Base-by-base conservation (phyloP, 2,329 filamentous ascomycete species). In the Biscogniauxia mediterranea region DNA sequence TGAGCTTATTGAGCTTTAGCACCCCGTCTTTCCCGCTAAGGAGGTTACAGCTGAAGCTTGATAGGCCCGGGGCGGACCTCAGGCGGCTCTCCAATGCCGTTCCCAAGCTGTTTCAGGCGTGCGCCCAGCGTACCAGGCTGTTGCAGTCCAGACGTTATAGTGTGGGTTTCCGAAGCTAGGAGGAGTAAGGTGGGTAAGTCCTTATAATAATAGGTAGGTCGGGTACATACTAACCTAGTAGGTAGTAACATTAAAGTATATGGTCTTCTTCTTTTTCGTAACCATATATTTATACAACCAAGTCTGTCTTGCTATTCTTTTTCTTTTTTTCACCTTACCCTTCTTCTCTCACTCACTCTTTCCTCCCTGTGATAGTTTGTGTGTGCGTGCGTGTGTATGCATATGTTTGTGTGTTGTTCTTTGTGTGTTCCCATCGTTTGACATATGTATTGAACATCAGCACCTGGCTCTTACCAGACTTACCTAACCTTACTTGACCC, bases 131-230 rank as follows among this genome's bases (percentile, higher is more conserved):
- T 52, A 25, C 20, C 3, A 3, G 38, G 2, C 21, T 53, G 15
- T 26, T 28, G 25, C 55, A 20, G 26, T 56, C 54, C 52, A 61
- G 53, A 28, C 50, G 56, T 28, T 32, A 32, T 56, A 56, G 56
- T 21, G 49, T 54, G 26, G 55, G 49, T 51, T 50, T 63, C 54
- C 49, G 13, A n/a, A 38, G 32, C 38, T 52, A 32, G 28, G 28
- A 32, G 28, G 11, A 32, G 28, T 32, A 32, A 32, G 28, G 28
- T 32, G 11, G 11, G 28, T 7, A 6, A 19, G 49, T 19, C 49
- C 49, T 21, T 51, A 15, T 51, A 19, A 51, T 51, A 19, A 19
- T 51, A 49, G 42, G 42, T 51, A 51, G 7, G 42, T 49, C 3
- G 17, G 49, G 49, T 51, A 51, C 17, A 3, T 51, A 51, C n/a